Evolutionary conservation across 2,329 filamentous ascomycete genomes (phyloP).

Genomic region (Tolypocladium pustulatum): DNA sequence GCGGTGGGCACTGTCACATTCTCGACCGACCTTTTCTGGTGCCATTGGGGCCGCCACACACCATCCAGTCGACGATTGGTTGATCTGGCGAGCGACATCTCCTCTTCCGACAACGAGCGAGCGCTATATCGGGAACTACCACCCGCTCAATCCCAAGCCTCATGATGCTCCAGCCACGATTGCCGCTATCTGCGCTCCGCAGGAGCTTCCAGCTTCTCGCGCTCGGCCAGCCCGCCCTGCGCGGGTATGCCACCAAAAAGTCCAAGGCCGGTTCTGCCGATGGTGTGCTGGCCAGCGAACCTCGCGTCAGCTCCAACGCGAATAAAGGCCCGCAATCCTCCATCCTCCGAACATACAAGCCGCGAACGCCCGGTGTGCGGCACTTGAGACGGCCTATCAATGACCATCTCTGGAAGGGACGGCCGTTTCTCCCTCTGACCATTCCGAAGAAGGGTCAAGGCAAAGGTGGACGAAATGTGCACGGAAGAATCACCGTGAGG

Average conservation of each 20-base stretch:
- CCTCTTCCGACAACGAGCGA: background rate
- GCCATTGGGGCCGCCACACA: background rate
- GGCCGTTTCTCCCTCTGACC: conserved; percentile 72
- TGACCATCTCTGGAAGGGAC: conserved; percentile 92
- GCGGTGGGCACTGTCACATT: background rate
- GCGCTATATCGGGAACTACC: background rate
- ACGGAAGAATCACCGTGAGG: conserved; percentile 74
- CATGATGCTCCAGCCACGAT: conserved; percentile 20
- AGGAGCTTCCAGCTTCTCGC: conserved; percentile 17
- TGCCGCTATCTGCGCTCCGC: conserved; percentile 17
- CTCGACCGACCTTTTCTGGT: background rate
- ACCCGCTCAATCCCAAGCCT: background rate
- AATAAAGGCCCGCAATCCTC: conserved; percentile 22
- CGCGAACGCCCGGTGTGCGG: conserved; percentile 81
- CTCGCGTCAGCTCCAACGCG: conserved; percentile 9
- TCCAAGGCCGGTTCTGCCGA: conserved; percentile 9
- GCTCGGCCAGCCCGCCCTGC: conserved; percentile 13
- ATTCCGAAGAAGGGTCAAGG: conserved; percentile 86
- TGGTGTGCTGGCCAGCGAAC: conserved; percentile 9
- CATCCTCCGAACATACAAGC: conserved; percentile 76
- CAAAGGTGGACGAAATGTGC: conserved; percentile 87
- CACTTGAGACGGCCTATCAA: conserved; percentile 90
- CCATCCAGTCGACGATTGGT: too few species aligned
- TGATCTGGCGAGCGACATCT: background rate
- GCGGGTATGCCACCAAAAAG: conserved; percentile 20